Conservation (phyloP, 2,329 filamentous ascomycete species). For the Colletotrichum eremochloae region DNA sequence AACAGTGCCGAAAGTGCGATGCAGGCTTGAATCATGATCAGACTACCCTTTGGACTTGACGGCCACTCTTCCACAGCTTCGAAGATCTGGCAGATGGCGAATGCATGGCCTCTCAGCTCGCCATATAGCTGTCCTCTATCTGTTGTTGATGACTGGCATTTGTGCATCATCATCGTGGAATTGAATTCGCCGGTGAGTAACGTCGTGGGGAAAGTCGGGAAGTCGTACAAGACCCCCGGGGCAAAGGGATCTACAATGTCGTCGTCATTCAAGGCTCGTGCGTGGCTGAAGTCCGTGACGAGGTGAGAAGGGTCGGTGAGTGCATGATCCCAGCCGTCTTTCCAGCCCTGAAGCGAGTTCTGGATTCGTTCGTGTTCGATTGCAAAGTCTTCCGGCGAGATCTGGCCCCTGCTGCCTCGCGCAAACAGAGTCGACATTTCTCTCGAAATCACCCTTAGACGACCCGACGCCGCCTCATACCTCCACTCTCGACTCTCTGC, state of each 20-base stretch:
- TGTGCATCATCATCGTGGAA: slow-evolving; percentile 84
- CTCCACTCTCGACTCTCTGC: slow-evolving; percentile 66
- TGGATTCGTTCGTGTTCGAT: slow-evolving; percentile 70
- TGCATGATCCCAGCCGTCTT: slow-evolving; percentile 68
- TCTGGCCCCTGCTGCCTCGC: slow-evolving; percentile 72
- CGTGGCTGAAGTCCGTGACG: slow-evolving; percentile 73
- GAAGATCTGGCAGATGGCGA: slow-evolving; percentile 81
- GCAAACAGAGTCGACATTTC: slow-evolving; percentile 86
- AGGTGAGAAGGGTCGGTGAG: slow-evolving; percentile 73
- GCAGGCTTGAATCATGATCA: slow-evolving; percentile 81
- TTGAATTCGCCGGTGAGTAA: slow-evolving; percentile 82
- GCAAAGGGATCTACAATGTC: slow-evolving; percentile 82
- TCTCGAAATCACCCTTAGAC: slow-evolving; percentile 79
- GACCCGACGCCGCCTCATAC: slow-evolving; percentile 75
- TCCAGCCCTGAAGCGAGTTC: slow-evolving; percentile 63
- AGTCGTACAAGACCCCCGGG: slow-evolving; percentile 77
- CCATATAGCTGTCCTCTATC: slow-evolving; percentile 63
- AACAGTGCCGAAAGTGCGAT: slow-evolving; percentile 84
- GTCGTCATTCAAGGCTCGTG: slow-evolving; percentile 65
- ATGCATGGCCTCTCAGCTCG: slow-evolving; percentile 73
- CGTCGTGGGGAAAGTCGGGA: slow-evolving; percentile 80
- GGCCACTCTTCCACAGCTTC: slow-evolving; percentile 83
- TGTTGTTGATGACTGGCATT: slow-evolving; percentile 75
- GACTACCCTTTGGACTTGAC: slow-evolving; percentile 75
- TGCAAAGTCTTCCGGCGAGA: slow-evolving; percentile 75